These are phyloP conservation scores for Eucalyptus tenuipes DNA, from an alignment of 345 rosid species.

Conservation along the genomic window DNA sequence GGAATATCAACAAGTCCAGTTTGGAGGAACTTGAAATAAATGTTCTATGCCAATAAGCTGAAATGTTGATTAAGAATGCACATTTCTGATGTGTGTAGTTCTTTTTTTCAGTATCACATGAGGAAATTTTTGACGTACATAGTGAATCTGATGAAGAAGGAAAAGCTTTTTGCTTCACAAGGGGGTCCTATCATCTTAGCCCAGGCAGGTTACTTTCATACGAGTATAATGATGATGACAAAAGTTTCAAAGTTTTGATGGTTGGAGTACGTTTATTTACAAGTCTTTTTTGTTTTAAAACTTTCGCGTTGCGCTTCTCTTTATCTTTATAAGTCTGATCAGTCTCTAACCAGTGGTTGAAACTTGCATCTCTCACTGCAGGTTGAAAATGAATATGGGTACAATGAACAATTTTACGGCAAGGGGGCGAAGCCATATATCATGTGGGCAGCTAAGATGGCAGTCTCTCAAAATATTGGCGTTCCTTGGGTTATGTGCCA, in stretches of 20 bases:
- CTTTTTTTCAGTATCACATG: constrained; percentile 56
- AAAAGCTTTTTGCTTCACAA: constrained; percentile 88
- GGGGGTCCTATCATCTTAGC: constrained; percentile 96
- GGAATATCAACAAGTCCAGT: not conserved
- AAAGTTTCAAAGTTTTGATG: not conserved
- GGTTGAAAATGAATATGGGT: constrained; percentile 93
- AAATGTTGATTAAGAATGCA: not conserved
- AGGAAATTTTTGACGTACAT: constrained; percentile 61
- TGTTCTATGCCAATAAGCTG: not conserved
- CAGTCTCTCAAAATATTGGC: constrained; percentile 75
- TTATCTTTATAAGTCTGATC: not conserved
- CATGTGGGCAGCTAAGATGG: constrained; percentile 85
- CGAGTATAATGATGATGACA: not conserved
- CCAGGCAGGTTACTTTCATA: constrained; percentile 40
- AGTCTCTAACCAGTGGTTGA: not conserved
- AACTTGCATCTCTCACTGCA: constrained; percentile 10
- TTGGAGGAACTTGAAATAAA: not conserved
- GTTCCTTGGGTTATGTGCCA: constrained; percentile 98
- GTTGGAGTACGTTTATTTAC: not conserved
- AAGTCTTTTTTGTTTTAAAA: not conserved
- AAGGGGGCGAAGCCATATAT: constrained; percentile 71
- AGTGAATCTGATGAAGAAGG: constrained; percentile 70
- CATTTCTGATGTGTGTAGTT: not conserved
- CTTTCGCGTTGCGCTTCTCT: not conserved
- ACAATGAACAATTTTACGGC: constrained; percentile 46